Percentiles rank a stretch among this genome's conserved stretches.
Conservation (phyloP, 805 yeast species). For the Pichia membranifaciens region DNA sequence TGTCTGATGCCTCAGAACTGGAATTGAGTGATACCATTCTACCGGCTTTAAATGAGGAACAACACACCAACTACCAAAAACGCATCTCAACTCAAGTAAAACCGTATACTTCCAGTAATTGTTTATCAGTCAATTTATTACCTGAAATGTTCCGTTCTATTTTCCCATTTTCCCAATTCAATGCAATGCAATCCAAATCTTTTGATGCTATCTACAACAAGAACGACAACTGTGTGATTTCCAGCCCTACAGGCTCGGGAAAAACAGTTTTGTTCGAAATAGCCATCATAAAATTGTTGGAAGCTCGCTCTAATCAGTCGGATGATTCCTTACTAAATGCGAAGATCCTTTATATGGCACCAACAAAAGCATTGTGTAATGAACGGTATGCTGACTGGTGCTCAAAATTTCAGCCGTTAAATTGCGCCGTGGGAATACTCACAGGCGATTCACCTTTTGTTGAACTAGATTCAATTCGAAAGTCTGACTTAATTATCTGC, state of each 20-base stretch:
- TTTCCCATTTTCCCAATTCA: conserved; percentile 39
- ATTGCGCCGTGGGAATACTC: conserved; percentile 75
- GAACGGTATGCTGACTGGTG: conserved; percentile 89
- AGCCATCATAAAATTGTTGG: conserved; percentile 43
- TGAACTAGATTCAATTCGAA: conserved; percentile 64
- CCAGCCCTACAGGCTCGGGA: conserved; percentile 98
- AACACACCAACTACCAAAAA: background rate
- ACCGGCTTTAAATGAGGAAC: background rate
- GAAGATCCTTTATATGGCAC: conserved; percentile 88
- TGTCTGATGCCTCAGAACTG: no score
- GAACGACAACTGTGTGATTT: conserved; percentile 86
- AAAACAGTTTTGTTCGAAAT: conserved; percentile 88
- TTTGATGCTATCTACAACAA: conserved; percentile 86
- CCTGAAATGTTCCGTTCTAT: conserved; percentile 34
- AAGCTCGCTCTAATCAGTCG: conserved; percentile 39
- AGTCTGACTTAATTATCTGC: conserved; percentile 86
- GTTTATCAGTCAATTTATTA: conserved; percentile 15
- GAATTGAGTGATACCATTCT: no score
- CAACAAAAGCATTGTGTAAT: conserved; percentile 87
- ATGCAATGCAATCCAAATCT: conserved; percentile 83
- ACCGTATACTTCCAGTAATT: background rate
- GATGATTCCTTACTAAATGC: conserved; percentile 72
- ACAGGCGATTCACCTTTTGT: conserved; percentile 94
- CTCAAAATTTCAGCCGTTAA: conserved; percentile 73
- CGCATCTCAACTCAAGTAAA: background rate